Evolutionary conservation across 176 grass and related monocot genomes (phyloP).

Genomic region (Paspalum notatum): DNA sequence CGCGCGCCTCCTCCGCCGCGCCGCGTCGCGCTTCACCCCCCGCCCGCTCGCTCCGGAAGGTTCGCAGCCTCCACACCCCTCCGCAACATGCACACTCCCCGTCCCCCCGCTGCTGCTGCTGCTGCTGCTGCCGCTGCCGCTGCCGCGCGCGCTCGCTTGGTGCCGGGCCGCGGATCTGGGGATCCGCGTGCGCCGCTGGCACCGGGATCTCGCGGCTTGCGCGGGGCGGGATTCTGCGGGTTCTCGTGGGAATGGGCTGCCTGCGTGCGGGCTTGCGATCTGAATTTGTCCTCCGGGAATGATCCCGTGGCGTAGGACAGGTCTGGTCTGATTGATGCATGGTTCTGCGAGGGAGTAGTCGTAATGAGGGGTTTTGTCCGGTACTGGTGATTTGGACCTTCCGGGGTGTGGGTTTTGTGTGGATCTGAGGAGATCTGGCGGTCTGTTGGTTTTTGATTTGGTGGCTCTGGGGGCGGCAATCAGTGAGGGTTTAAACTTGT

Average conservation of each 20-base stretch:
- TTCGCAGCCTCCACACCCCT: slow-evolving; percentile 14
- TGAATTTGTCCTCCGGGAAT: slow-evolving; percentile 19
- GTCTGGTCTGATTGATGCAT: slow-evolving; percentile 9
- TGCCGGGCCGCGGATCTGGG: slow-evolving; percentile 38
- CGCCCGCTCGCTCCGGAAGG: slow-evolving; percentile 35
- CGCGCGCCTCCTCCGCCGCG: background rate
- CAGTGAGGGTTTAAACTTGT: slow-evolving; percentile 20
- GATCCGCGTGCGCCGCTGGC: slow-evolving; percentile 1
- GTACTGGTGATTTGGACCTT: slow-evolving; percentile 17
- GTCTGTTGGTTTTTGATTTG: slow-evolving; percentile 4
- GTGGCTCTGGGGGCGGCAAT: slow-evolving; percentile 6
- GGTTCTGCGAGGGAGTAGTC: background rate
- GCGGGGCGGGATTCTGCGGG: background rate
- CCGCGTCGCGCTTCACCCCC: slow-evolving; percentile 8
- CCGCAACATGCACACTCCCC: background rate
- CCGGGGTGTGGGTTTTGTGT: slow-evolving; percentile 6
- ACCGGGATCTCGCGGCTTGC: slow-evolving; percentile 31
- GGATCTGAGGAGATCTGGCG: slow-evolving; percentile 49
- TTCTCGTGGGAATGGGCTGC: slow-evolving; percentile 31
- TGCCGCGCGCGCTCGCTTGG: slow-evolving; percentile 18
- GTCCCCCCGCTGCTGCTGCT: background rate
- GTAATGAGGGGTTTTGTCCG: background rate
- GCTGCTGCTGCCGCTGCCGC: background rate
- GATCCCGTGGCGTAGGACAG: background rate
- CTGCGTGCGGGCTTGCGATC: background rate